Evolutionary conservation across 2,329 filamentous ascomycete genomes (phyloP), one percentile per base, ranked within the genome.

Genomic region (Nemania sp.): DNA sequence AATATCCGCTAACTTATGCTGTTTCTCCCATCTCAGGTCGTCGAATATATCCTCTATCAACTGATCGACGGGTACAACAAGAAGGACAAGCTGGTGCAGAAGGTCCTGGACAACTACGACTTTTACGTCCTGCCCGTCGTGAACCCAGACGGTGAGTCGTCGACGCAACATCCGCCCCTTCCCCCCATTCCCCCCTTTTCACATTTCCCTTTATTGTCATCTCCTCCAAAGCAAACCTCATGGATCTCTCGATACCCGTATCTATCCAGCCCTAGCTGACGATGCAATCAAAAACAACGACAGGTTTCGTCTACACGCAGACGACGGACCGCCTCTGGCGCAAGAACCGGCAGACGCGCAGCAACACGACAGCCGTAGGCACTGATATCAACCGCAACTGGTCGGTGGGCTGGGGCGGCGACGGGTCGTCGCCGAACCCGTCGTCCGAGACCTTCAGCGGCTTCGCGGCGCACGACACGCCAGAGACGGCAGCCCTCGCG

Each of bases 71-170:
- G 77, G 21, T 81, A 82, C 63, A 69, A 67, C 63, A 69, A 67
- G 42, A 74, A 71, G 20, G 75, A 78, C 52, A 66, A 74, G 1
- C 68, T 73, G 4, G 73, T 79, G 5, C 76, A 75, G 35, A 70
- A 73, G 4, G 80, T 81, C 65, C 76, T 86, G 40, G 77, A 86
- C 69, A 80, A 78, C 40, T 86, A 84, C 66, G 83, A 87, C 69
- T 87, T 83, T 65, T 86, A 83, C 71, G 80, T 87, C 65, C 75
- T 83, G 55, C 81, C 81, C 1, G 74, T 83, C 48, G 79, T 82
- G 40, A 84, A 84, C 65, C 81, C 81, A 2, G 81, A 83, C 62
- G 80, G 77, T 79, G 68, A 67, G 73, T 49, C 2, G 73, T 49
- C 2, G 12, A 21, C 29, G 6, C 3, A 3, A n/a, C 20, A 7